These are phyloP conservation scores for Puya raimondii DNA, from an alignment of 176 grass and related monocot genomes.

Conservation along the genomic window DNA sequence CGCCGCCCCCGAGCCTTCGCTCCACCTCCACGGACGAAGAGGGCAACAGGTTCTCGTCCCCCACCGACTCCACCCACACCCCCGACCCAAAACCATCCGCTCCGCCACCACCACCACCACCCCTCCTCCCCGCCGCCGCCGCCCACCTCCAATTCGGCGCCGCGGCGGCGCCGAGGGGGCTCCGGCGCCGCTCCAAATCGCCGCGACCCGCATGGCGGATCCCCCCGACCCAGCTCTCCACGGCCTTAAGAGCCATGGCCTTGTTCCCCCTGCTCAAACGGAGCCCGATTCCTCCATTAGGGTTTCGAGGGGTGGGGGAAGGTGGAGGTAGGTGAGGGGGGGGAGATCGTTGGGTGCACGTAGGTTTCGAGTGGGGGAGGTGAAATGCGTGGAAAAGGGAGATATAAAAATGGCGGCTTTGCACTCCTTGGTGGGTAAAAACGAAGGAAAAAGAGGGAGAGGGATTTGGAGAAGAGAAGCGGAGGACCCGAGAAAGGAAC, in stretches of 20 bases:
- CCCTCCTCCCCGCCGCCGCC: conserved; percentile 23
- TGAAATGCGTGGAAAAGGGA: not conserved
- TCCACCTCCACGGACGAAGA: conserved; percentile 17
- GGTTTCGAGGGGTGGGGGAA: not conserved
- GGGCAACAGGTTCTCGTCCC: not conserved
- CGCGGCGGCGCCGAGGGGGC: not conserved
- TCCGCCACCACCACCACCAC: conserved; percentile 17
- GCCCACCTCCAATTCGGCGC: not conserved
- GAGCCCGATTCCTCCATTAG: not conserved
- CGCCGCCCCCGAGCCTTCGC: conserved; percentile 6
- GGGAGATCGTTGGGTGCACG: not conserved
- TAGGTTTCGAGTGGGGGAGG: not conserved
- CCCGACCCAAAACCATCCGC: not conserved
- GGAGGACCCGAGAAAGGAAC: too few species aligned
- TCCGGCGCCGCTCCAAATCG: not conserved
- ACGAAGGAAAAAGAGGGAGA: not conserved
- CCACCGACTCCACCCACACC: conserved; percentile 3
- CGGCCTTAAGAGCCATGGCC: not conserved
- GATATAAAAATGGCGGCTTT: not conserved
- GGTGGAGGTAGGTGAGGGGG: not conserved
- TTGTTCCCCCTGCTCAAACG: not conserved
- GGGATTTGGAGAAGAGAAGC: not conserved
- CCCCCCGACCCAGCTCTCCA: not conserved
- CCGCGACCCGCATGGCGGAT: not conserved
- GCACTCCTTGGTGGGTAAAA: not conserved